A percentile compares a stretch with the other conserved stretches of the same genome.
Evolutionary conservation across 208 protist species (phyloP).

Genomic region (Crithidia sp.): DNA sequence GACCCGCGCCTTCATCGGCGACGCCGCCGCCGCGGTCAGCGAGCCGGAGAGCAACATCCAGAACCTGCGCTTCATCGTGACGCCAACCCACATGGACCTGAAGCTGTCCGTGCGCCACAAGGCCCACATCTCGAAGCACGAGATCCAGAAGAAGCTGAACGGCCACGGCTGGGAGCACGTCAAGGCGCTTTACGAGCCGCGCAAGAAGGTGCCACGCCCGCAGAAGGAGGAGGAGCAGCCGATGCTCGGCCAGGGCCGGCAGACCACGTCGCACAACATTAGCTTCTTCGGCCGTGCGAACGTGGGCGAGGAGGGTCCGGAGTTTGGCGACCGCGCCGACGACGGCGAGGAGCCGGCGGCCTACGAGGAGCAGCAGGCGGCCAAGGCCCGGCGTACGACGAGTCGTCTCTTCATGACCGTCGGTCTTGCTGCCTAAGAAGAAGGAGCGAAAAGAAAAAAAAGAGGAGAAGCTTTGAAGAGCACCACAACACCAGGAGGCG

Average conservation of each 20-base stretch:
- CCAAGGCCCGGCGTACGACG: conserved; percentile 31
- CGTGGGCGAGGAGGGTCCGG: conserved; percentile 47
- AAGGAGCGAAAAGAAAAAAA: not conserved
- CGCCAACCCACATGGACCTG: conserved; percentile 42
- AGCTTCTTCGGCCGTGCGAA: conserved; percentile 60
- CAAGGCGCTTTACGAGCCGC: conserved; percentile 65
- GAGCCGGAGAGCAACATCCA: conserved; percentile 56
- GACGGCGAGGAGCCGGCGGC: conserved; percentile 53
- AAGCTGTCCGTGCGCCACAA: conserved; percentile 70
- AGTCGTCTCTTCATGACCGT: conserved; percentile 37
- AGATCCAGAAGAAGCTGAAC: conserved; percentile 59
- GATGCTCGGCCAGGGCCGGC: conserved; percentile 21
- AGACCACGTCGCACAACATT: conserved; percentile 41
- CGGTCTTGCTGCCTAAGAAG: conserved; percentile 28
- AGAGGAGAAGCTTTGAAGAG: no score
- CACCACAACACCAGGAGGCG: no score
- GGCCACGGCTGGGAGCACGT: conserved; percentile 39
- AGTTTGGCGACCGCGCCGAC: conserved; percentile 58
- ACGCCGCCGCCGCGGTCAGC: conserved; percentile 49
- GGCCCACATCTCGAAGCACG: conserved; percentile 37
- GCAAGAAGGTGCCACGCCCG: conserved; percentile 40
- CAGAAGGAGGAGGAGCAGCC: conserved; percentile 20
- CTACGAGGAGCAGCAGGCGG: conserved; percentile 47
- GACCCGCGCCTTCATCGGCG: conserved; percentile 52
- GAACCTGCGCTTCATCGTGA: conserved; percentile 68